Evolutionary conservation across 305 asterid species (phyloP).

Genomic region (Fraxinus sp.): DNA sequence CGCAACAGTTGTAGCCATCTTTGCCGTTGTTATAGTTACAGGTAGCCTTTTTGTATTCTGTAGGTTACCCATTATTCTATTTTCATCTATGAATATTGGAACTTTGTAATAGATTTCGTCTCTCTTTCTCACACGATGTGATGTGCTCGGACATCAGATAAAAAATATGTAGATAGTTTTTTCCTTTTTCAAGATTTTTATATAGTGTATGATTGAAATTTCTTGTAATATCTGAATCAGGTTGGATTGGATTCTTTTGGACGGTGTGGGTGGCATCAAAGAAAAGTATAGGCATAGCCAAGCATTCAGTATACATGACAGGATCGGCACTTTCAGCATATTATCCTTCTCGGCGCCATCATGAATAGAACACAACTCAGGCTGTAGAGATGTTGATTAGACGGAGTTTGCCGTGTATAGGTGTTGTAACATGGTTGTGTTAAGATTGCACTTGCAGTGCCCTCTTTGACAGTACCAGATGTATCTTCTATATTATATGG

Average conservation of each 20-base stretch:
- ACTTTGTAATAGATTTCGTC: not conserved
- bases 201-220: not conserved
- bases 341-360: conserved; percentile 38
- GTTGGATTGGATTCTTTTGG: conserved; percentile 77
- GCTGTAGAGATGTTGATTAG: conserved; percentile 17
- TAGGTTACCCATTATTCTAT: not conserved
- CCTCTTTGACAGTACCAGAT: not conserved
- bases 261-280: conserved; percentile 48
- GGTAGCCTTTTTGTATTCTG: conserved; percentile 37
- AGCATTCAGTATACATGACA: conserved; percentile 46
- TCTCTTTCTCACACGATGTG: not conserved
- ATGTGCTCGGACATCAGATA: not conserved
- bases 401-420: not conserved
- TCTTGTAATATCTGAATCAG: conserved; percentile 33
- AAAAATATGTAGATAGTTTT: not conserved
- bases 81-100: not conserved
- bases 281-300: conserved; percentile 52
- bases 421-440: not conserved
- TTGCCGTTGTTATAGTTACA: conserved; percentile 58
- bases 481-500: not conserved
- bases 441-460: not conserved
- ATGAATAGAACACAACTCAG: conserved; percentile 23
- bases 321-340: conserved; percentile 62
- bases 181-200: not conserved
- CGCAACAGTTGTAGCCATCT: conserved; percentile 49